Evolutionary conservation across 1,139 yeast species (phyloP), one percentile per base, ranked within the genome.

Genomic region (Kazachstania sp.): DNA sequence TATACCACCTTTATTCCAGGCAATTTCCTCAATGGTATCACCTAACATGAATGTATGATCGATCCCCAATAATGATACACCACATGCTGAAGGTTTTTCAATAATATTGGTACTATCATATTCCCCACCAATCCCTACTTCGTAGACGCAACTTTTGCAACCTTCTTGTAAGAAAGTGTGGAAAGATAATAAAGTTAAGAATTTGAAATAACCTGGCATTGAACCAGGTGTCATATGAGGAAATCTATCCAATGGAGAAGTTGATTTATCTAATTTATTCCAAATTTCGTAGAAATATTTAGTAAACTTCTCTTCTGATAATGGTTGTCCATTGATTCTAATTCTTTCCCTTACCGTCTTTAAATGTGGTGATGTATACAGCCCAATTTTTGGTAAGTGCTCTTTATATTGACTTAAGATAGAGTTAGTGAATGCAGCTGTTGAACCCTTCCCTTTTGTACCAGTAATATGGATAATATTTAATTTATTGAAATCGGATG

Each of bases 51-150:
- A 74, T 0, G 92, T 84, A 65, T 94, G 99, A 64, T 94, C 99
- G 39, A 94, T 84, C 1, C 97, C 98, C 52, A 94, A 71, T 9
- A 92, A 77, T 4, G 94, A 71, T 18, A 94, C 83, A 37, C 95
- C 98, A 35, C 95, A 83, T 1, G 81, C 94, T 0, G 87, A 78
- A 11, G 98, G 98, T 39, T 72, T 69, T 35, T 74, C 79, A 44
- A 94, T 78, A 12, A 94, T 78, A 63, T 94, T 94, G 11, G 99
- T 94, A 12, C 97, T 86, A 66, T 94, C 99, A 61, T 80, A 86
- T 61, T 86, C 94, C 11, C 99, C 99, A 29, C 99, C 99, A 45
- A 94, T 95, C 15, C 99, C 99, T 26, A 94, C 98, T 65, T 94
- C 99, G 60, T 86, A 87, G 41, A 94, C 83, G 12, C 98, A 97